phyloP scores from a whole-genome alignment of 176 grass and related monocot genomes.

The Aegilops bicornis region DNA sequence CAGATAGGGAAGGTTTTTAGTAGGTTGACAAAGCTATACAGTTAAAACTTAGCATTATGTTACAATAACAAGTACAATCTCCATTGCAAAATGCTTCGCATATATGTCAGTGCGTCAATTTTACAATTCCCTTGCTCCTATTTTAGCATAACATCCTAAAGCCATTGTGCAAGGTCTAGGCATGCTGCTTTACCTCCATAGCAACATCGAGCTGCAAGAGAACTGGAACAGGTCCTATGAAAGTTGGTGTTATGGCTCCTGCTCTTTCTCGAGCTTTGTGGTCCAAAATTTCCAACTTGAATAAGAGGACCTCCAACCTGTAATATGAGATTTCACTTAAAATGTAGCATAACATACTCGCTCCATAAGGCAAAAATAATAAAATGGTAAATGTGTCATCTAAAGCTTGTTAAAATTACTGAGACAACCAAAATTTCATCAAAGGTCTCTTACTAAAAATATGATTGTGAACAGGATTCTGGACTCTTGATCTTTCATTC shows the following conservation, averaged over 20 bases:
- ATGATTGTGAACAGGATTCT: not conserved
- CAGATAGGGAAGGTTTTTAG: not conserved
- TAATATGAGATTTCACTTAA: constrained; percentile 11
- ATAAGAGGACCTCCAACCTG: constrained; percentile 87
- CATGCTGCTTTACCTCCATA: constrained; percentile 62
- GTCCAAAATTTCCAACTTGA: constrained; percentile 96
- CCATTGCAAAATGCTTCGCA: not conserved
- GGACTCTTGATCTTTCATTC: not conserved
- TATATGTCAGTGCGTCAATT: not conserved
- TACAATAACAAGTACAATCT: not conserved
- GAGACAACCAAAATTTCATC: not conserved
- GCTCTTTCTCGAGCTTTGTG: constrained; percentile 95
- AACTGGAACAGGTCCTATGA: constrained; percentile 75
- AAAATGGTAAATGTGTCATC: not conserved
- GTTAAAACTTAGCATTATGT: not conserved
- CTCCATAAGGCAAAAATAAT: not conserved
- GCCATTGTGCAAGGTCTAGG: constrained; percentile 14
- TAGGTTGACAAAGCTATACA: not conserved
- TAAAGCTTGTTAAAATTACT: not conserved
- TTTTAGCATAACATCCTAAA: constrained; percentile 13
- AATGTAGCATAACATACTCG: not conserved
- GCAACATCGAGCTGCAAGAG: constrained; percentile 85
- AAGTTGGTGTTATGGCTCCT: constrained; percentile 76
- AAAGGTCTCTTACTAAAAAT: not conserved
- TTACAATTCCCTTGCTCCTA: not conserved